Percentiles rank a stretch among this genome's conserved stretches.
Conservation (phyloP, 2,329 filamentous ascomycete species). For the Monosporascus sp. region DNA sequence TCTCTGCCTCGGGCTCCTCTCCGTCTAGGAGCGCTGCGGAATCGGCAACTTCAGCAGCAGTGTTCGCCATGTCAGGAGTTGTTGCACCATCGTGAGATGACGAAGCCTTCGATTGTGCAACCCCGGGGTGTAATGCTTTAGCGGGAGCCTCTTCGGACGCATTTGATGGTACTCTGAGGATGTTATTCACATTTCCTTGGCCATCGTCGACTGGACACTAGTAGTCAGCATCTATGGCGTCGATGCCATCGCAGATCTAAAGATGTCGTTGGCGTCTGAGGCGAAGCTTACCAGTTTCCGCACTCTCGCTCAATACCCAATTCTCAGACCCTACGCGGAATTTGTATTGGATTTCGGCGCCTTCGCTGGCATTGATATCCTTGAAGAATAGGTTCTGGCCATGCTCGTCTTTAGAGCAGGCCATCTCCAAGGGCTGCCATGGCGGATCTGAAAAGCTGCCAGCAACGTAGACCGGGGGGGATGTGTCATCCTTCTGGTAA, state of each 20-base stretch:
- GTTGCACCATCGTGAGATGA: slow-evolving; percentile 15
- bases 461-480: slow-evolving; percentile 65
- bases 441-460: slow-evolving; percentile 62
- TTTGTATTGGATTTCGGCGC: slow-evolving; percentile 67
- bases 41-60: slow-evolving; percentile 31
- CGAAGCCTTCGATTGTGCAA: slow-evolving; percentile 10
- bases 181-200: slow-evolving; percentile 44
- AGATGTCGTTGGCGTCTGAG: neutral
- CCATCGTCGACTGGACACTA: slow-evolving; percentile 32
- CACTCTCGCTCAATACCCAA: slow-evolving; percentile 61
- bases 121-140: slow-evolving; percentile 7
- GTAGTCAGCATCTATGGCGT: slow-evolving; percentile 3
- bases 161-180: slow-evolving; percentile 30
- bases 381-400: slow-evolving; percentile 56
- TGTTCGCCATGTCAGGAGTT: slow-evolving; percentile 22
- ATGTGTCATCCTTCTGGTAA: slow-evolving; percentile 53
- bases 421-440: slow-evolving; percentile 67
- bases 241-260: neutral
- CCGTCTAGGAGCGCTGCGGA: slow-evolving; percentile 27
- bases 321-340: slow-evolving; percentile 62
- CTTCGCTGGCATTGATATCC: slow-evolving; percentile 47
- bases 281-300: slow-evolving; percentile 47
- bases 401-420: slow-evolving; percentile 41
- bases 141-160: slow-evolving; percentile 9
- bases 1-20: slow-evolving; percentile 25